Percentiles rank a stretch among this genome's conserved stretches.
Conservation (phyloP, 2,329 filamentous ascomycete genomes). For the Beauveria brongniartii region DNA sequence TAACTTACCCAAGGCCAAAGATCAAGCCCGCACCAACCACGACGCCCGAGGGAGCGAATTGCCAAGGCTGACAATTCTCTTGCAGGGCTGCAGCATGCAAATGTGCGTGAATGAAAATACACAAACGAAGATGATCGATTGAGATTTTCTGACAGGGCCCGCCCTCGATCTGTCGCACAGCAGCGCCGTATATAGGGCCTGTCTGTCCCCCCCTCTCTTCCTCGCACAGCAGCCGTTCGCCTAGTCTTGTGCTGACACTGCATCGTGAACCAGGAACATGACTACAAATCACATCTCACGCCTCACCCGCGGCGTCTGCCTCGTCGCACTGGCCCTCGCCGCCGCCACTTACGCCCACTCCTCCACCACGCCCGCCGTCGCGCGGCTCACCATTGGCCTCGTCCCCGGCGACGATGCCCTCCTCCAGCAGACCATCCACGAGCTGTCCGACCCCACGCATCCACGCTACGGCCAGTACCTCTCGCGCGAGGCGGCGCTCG, state of each 20-base stretch:
- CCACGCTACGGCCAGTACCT: conserved; percentile 41
- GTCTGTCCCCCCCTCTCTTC: too few relatives aligned
- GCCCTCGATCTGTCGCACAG: not conserved
- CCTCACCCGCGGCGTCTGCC: not conserved
- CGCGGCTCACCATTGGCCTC: conserved; percentile 23
- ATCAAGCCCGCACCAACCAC: too few relatives aligned
- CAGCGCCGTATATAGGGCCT: not conserved
- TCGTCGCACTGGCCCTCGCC: not conserved
- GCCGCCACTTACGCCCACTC: not conserved
- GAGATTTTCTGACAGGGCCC: too few relatives aligned
- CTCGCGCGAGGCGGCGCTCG: conserved; percentile 38
- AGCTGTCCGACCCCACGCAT: conserved; percentile 41
- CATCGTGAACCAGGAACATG: not conserved
- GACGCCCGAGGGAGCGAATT: too few relatives aligned
- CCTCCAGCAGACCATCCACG: conserved; percentile 36
- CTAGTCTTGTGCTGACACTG: too few relatives aligned
- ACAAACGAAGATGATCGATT: too few relatives aligned
- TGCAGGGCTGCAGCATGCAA: not conserved
- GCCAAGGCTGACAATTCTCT: too few relatives aligned
- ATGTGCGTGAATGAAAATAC: not conserved
- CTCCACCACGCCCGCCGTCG: not conserved
- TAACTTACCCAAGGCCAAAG: too few relatives aligned
- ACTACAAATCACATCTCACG: not conserved
- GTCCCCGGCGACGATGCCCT: conserved; percentile 17
- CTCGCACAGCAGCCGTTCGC: too few relatives aligned